Conservation (phyloP, 78 protist genomes). For the Dictyostelium intermedium region DNA sequence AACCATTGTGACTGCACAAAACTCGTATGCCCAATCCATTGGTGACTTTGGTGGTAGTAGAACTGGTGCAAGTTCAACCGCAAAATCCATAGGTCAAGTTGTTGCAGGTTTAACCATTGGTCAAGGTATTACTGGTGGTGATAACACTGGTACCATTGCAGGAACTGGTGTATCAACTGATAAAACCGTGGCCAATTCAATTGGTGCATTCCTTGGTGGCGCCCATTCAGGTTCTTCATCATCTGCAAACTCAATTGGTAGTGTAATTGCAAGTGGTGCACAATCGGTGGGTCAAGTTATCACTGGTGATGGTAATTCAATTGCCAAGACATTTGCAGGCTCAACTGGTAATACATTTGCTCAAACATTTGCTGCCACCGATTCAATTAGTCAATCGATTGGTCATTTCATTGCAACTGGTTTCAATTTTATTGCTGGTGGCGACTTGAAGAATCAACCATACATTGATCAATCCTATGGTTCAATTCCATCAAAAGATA, state of each 20-base stretch:
- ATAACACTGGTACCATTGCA: slow-evolving; percentile 18
- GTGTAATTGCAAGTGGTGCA: slow-evolving; percentile 7
- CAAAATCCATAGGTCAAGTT: neutral
- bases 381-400: neutral
- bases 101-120: neutral
- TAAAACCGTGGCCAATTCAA: slow-evolving; percentile 5
- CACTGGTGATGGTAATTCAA: slow-evolving; percentile 19
- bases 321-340: neutral
- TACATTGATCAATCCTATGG: neutral
- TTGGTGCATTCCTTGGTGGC: slow-evolving; percentile 17
- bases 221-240: slow-evolving; percentile 10
- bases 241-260: neutral
- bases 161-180: slow-evolving; percentile 16
- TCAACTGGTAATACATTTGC: neutral
- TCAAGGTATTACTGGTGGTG: slow-evolving; percentile 34
- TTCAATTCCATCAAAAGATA: neutral
- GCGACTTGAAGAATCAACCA: neutral
- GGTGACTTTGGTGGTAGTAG: neutral
- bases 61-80: neutral
- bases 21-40: neutral
- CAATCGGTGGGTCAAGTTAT: slow-evolving; percentile 18
- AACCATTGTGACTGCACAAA: neutral
- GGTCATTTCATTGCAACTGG: neutral
- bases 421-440: neutral
- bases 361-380: neutral